Evolutionary conservation across 208 protist genomes (phyloP), one percentile per base, ranked within the genome.

Genomic region (Acanthamoeba castellanii): DNA sequence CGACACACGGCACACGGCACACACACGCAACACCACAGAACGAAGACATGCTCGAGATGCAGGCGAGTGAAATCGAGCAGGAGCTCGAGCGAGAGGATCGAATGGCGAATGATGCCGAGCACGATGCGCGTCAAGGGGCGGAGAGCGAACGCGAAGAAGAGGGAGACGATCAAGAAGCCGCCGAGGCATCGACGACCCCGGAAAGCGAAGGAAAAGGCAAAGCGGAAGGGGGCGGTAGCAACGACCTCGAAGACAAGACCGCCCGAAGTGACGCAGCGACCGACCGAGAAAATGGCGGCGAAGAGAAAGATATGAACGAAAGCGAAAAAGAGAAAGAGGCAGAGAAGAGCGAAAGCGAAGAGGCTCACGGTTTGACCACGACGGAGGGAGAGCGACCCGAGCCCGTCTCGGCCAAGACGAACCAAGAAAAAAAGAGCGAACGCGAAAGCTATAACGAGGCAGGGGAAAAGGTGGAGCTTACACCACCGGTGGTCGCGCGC

Each of bases 321-420:
- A 78, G 34, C 16, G 70, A 78, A 78, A 20, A 27, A 34, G 34
- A 78, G 70, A 78, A 78, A 16, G 32, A 61, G 20, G 42, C 42
- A 88, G 82, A 90, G 13, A 45, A 90, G 22, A 59, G 57, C 57
- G 82, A 68, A 70, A 68, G 47, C 82, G 30, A 59, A 18, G 55
- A 88, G 72, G 8, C 72, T 16, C 18, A 42, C n/a, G 37, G 72
- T 2, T 32, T 82, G 16, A 34, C 76, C 7, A 32, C 47, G 76
- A n/a, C 45, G 20, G n/a, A 78, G 14, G n/a, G n/a, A 4, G 20
- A 30, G n/a, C 27, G 22, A 16, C 14, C 70, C 20, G 27, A 30
- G 70, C n/a, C 32, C 14, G 27, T 32, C 25, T 18, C 68, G 34
- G 20, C 20, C 16, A 7, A 59, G 11, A n/a, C 5, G 64, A 72